Conservation (phyloP, 2,329 filamentous ascomycete genomes). For the Aspergillus fumigatiaffinis region DNA sequence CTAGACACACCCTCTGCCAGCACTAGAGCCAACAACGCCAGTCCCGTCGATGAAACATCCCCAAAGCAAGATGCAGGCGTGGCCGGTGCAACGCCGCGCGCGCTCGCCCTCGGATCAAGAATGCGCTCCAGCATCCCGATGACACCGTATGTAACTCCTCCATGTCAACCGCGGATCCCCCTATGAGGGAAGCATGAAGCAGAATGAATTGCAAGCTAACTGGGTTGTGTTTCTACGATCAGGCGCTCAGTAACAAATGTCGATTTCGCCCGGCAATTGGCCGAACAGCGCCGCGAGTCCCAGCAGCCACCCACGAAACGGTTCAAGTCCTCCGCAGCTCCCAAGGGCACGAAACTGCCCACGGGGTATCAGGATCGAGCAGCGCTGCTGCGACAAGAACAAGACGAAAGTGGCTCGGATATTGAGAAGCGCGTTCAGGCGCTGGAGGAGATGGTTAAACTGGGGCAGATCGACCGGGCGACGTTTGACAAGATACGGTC, state of each 20-base stretch:
- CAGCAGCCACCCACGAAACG: conserved; percentile 62
- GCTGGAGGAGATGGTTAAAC: conserved; percentile 75
- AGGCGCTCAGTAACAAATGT: conserved; percentile 64
- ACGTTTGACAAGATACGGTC: conserved; percentile 72
- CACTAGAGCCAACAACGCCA: conserved; percentile 13
- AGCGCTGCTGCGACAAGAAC: conserved; percentile 57
- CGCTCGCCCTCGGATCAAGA: conserved; percentile 66
- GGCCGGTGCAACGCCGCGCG: conserved; percentile 47
- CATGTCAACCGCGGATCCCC: neutral
- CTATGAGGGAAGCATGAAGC: conserved; percentile 1
- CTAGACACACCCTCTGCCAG: conserved; percentile 47
- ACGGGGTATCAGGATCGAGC: conserved; percentile 82
- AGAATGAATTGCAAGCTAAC: conserved; percentile 11
- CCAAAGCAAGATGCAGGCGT: conserved; percentile 24
- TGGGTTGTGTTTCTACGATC: neutral
- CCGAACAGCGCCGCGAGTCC: conserved; percentile 61
- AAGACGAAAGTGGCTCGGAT: conserved; percentile 46
- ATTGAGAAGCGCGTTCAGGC: conserved; percentile 66
- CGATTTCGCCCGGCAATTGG: conserved; percentile 80
- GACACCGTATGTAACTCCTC: conserved; percentile 67
- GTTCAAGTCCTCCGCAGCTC: conserved; percentile 68
- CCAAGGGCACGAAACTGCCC: conserved; percentile 76
- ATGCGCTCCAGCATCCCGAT: conserved; percentile 81
- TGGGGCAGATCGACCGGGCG: conserved; percentile 75
- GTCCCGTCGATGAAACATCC: conserved; percentile 6